These are phyloP conservation scores for Ustilago trichophora DNA, from an alignment of 1,284 basidiomycete genomes.

Conservation along the genomic window DNA sequence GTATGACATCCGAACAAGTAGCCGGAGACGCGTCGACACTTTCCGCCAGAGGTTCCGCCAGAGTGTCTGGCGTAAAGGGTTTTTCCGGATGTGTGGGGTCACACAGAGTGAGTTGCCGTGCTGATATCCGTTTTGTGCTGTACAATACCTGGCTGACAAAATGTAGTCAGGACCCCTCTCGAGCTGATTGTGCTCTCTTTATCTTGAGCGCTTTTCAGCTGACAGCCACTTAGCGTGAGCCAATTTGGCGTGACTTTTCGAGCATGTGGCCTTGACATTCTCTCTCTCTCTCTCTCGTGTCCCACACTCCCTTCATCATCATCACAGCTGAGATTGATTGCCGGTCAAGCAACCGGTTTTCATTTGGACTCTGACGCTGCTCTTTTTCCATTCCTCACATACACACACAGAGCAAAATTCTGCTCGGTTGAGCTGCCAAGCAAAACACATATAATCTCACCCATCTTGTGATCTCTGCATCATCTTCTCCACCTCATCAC, in stretches of 20 bases:
- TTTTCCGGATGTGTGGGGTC: background rate
- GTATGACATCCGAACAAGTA: slow-evolving; percentile 23
- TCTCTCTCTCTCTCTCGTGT: background rate
- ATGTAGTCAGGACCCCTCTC: too few species aligned
- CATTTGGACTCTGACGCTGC: background rate
- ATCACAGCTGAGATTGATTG: slow-evolving; percentile 6
- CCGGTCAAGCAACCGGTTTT: slow-evolving; percentile 37
- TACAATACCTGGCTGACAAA: too few species aligned
- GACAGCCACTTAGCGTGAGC: slow-evolving; percentile 15
- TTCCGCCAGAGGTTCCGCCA: slow-evolving; percentile 45
- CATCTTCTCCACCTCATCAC: background rate
- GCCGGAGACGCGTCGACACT: slow-evolving; percentile 14
- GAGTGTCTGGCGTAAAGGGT: slow-evolving; percentile 30
- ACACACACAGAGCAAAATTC: slow-evolving; percentile 5
- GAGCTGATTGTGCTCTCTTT: background rate
- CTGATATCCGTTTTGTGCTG: slow-evolving; percentile 38
- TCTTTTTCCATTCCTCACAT: background rate
- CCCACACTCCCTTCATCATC: background rate
- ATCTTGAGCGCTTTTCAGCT: background rate
- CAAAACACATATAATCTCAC: slow-evolving; percentile 23
- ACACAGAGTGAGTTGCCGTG: slow-evolving; percentile 26
- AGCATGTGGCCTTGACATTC: too few species aligned
- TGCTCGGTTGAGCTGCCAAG: slow-evolving; percentile 1
- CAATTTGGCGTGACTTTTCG: slow-evolving; percentile 23
- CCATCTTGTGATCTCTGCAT: too few species aligned